A percentile compares a stretch with the other conserved stretches of the same genome.
phyloP scores from a whole-genome alignment of 768 basidiomycete species.

The Calocybe cyanea region DNA sequence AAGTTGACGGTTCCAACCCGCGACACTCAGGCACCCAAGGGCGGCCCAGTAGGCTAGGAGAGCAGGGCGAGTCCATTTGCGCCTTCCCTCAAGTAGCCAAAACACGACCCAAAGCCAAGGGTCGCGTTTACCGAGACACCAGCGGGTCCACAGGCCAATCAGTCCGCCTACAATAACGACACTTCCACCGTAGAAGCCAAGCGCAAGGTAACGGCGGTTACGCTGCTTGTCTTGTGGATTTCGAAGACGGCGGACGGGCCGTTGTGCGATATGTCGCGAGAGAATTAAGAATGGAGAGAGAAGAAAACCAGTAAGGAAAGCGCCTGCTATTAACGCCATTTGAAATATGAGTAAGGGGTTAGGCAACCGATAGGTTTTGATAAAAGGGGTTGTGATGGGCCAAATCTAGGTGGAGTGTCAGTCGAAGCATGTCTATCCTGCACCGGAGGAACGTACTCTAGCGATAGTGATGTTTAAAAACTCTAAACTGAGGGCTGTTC shows the following conservation, averaged over 20 bases:
- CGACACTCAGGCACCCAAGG: constrained; percentile 79
- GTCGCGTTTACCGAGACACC: constrained; percentile 76
- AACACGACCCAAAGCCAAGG: constrained; percentile 86
- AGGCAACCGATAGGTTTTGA: constrained; percentile 90
- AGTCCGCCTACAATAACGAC: constrained; percentile 74
- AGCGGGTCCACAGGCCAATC: constrained; percentile 90
- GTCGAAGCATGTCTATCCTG: not conserved
- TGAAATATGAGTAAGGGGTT: constrained; percentile 92
- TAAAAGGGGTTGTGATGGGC: constrained; percentile 75
- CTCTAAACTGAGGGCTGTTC: constrained; percentile 83
- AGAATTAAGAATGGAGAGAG: constrained; percentile 91
- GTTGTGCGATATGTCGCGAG: constrained; percentile 87
- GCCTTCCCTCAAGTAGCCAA: constrained; percentile 73
- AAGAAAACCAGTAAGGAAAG: constrained; percentile 88
- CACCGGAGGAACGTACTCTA: constrained; percentile 46
- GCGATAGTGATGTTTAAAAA: constrained; percentile 80
- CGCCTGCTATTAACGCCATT: constrained; percentile 87
- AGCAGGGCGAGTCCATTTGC: constrained; percentile 73
- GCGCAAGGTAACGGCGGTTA: constrained; percentile 79
- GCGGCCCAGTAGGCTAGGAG: constrained; percentile 84
- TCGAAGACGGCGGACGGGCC: constrained; percentile 76
- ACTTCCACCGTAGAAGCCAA: constrained; percentile 78
- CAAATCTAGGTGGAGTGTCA: constrained; percentile 53
- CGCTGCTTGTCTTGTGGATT: constrained; percentile 81
- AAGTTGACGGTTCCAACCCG: constrained; percentile 92